Evolutionary conservation across 257 asterid genomes (phyloP).

Genomic region (Gynochthodes officinalis): DNA sequence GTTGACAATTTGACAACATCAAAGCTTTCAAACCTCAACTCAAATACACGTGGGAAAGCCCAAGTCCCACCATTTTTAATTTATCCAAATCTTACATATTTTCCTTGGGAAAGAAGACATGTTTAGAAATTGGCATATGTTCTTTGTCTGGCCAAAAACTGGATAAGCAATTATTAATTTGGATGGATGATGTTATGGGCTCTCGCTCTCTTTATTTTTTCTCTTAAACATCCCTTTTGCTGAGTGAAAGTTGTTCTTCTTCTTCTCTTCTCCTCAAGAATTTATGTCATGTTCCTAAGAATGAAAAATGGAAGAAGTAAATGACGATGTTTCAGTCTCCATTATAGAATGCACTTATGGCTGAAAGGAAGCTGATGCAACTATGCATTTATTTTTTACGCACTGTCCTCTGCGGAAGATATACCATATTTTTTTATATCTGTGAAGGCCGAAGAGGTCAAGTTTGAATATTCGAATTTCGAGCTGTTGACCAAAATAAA

Average conservation of each 20-base stretch:
- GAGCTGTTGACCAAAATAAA: not conserved
- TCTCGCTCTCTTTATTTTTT: too few species aligned
- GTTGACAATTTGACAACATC: slow-evolving; percentile 6
- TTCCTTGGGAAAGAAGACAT: slow-evolving; percentile 10
- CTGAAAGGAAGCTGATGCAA: too few species aligned
- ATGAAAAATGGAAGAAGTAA: not conserved
- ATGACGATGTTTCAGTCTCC: too few species aligned
- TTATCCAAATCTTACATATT: not conserved
- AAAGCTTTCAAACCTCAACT: slow-evolving; percentile 26
- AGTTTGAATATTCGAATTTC: not conserved
- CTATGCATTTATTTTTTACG: too few species aligned
- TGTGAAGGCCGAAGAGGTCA: not conserved
- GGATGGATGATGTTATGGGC: too few species aligned
- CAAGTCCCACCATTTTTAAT: not conserved
- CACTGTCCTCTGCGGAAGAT: too few species aligned
- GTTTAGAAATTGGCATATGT: too few species aligned
- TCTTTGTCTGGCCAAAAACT: not conserved
- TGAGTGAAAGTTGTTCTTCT: too few species aligned
- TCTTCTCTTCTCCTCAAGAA: not conserved
- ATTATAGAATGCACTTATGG: too few species aligned
- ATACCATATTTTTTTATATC: too few species aligned
- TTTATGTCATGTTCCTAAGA: not conserved
- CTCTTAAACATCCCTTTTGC: too few species aligned
- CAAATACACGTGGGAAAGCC: slow-evolving; percentile 23
- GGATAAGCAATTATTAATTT: too few species aligned